phyloP scores from a whole-genome alignment of 1,284 basidiomycete species.

The Flammula alnicola region DNA sequence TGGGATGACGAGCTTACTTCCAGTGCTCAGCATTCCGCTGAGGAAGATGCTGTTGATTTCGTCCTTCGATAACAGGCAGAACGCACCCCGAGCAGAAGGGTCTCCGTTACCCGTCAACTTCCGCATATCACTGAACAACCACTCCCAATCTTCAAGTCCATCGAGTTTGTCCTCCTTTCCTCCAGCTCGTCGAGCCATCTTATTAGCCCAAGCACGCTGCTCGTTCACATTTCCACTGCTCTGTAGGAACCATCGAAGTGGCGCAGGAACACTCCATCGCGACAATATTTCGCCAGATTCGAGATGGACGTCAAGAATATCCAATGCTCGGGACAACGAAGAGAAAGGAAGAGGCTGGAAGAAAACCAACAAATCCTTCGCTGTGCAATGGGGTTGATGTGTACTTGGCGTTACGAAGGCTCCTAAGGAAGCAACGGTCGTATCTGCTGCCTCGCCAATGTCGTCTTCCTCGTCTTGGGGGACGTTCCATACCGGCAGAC shows the following conservation, averaged over 20 bases:
- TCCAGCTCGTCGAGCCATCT: conserved; percentile 79
- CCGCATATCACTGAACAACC: conserved; percentile 87
- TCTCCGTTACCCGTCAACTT: conserved; percentile 76
- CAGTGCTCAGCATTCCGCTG: conserved; percentile 80
- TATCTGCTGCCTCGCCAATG: conserved; percentile 70
- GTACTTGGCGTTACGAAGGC: conserved; percentile 80
- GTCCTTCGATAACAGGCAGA: conserved; percentile 72
- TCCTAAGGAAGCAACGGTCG: conserved; percentile 80
- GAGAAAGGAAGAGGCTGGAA: conserved; percentile 76
- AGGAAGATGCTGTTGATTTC: conserved; percentile 85
- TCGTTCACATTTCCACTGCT: conserved; percentile 67
- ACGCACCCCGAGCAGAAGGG: conserved; percentile 68
- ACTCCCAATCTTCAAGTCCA: conserved; percentile 80
- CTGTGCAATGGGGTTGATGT: conserved; percentile 54
- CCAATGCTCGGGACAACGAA: conserved; percentile 81
- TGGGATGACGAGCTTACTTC: conserved; percentile 67
- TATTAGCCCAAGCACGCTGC: conserved; percentile 85
- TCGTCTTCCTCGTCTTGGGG: conserved; percentile 59
- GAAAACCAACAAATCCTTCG: conserved; percentile 82
- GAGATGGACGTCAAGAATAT: conserved; percentile 92
- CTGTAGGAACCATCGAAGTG: conserved; percentile 85
- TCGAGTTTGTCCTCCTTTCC: conserved; percentile 58
- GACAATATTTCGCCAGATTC: conserved; percentile 90
- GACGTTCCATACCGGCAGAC: conserved; percentile 88
- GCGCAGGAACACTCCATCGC: conserved; percentile 82